Percentiles rank a stretch among this genome's conserved stretches.
These are phyloP conservation scores for Prunella vulgaris DNA, from an alignment of 257 asterid species.

Conservation along the genomic window DNA sequence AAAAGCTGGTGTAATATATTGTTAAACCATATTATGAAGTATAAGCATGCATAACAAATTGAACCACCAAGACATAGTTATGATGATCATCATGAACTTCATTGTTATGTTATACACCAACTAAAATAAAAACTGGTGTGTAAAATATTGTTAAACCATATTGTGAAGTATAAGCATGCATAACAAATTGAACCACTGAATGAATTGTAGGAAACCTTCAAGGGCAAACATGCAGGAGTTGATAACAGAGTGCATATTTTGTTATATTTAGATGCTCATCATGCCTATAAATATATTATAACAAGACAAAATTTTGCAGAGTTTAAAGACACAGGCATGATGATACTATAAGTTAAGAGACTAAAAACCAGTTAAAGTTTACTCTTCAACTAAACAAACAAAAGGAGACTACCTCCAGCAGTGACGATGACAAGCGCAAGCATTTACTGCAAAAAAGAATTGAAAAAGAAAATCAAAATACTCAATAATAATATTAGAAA, in stretches of 20 bases:
- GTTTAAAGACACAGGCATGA: neutral
- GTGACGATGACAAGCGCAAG: constrained; percentile 24
- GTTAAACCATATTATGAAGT: neutral
- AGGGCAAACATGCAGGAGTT: neutral
- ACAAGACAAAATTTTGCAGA: neutral
- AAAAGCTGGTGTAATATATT: neutral
- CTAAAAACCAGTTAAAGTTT: neutral
- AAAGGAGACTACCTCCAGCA: constrained; percentile 34
- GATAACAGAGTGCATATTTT: neutral
- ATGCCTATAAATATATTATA: constrained; percentile 9
- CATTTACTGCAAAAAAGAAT: constrained; percentile 34
- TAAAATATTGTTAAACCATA: neutral
- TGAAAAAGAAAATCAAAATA: constrained; percentile 1
- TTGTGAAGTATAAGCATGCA: neutral
- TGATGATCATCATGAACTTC: neutral
- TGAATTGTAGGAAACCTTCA: neutral
- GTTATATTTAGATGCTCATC: neutral
- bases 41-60: neutral
- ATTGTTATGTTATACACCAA: neutral
- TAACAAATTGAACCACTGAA: neutral
- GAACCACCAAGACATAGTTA: too few species aligned
- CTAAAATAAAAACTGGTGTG: neutral
- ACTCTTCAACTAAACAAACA: constrained; percentile 7
- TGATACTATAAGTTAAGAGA: neutral
- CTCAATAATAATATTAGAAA: constrained; percentile 1